Evolutionary conservation across 495 filamentous ascomycete species (phyloP).

Genomic region (Coniosporium apollinis): DNA sequence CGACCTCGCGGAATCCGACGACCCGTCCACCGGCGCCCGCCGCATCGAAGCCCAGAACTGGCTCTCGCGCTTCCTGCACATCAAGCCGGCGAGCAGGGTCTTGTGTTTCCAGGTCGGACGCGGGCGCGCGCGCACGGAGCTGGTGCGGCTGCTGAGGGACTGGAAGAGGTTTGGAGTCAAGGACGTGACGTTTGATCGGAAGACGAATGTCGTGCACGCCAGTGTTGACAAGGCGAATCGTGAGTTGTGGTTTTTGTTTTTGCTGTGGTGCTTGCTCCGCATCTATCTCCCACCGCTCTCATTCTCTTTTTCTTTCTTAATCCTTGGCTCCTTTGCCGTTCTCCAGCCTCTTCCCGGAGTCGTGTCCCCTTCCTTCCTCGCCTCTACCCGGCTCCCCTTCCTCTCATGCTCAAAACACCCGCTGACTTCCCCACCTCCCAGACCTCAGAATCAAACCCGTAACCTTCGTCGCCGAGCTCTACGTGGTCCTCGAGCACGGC

Average conservation of each 20-base stretch:
- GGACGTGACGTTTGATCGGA: constrained; percentile 57
- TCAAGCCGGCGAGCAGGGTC: constrained; percentile 61
- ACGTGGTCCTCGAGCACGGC: constrained; percentile 67
- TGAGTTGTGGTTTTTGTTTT: too few relatives aligned
- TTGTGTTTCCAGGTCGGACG: constrained; percentile 58
- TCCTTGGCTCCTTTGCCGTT: too few relatives aligned
- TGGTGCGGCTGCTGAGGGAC: constrained; percentile 51
- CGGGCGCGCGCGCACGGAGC: constrained; percentile 52
- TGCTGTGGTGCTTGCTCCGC: too few relatives aligned
- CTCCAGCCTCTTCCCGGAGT: too few relatives aligned
- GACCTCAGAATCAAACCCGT: constrained; percentile 62
- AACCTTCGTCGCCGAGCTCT: constrained; percentile 65
- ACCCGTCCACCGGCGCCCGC: constrained; percentile 24
- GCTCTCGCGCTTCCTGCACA: constrained; percentile 72
- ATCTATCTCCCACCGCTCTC: constrained; percentile 11
- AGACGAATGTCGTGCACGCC: constrained; percentile 54
- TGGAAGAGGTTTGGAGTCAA: constrained; percentile 70
- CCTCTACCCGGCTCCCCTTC: too few relatives aligned
- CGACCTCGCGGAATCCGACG: constrained; percentile 10
- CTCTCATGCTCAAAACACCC: background rate
- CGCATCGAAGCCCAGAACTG: constrained; percentile 52
- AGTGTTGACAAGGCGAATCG: constrained; percentile 58
- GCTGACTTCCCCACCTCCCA: constrained; percentile 17
- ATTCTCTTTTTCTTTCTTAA: constrained; percentile 3
- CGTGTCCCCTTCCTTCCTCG: too few relatives aligned